phyloP scores from a whole-genome alignment of 352 stramenopile genomes.

The Pythium sp. region DNA sequence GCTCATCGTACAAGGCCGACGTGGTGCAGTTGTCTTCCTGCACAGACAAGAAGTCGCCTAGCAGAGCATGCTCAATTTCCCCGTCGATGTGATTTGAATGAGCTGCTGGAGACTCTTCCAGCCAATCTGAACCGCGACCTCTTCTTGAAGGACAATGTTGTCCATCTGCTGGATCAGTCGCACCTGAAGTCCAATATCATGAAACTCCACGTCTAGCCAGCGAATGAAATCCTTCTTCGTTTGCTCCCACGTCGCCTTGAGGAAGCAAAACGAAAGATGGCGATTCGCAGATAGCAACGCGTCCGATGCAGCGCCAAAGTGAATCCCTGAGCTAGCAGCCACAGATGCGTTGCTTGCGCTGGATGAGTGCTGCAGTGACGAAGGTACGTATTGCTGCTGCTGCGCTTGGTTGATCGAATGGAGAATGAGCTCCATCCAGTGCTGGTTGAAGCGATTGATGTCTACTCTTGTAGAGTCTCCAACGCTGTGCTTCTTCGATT shows the following conservation, averaged over 20 bases:
- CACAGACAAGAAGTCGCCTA: slow-evolving; percentile 7
- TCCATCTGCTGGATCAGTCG: slow-evolving; percentile 52
- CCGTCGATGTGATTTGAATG: slow-evolving; percentile 32
- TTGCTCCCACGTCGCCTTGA: slow-evolving; percentile 37
- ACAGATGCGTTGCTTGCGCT: background rate
- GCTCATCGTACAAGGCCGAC: slow-evolving; percentile 44
- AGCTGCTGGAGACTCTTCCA: slow-evolving; percentile 43
- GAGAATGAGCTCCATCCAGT: slow-evolving; percentile 32
- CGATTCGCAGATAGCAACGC: slow-evolving; percentile 25
- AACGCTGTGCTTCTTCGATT: background rate
- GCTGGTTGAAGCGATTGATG: slow-evolving; percentile 23
- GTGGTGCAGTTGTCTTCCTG: slow-evolving; percentile 16
- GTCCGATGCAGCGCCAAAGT: slow-evolving; percentile 36
- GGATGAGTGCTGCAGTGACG: slow-evolving; percentile 3
- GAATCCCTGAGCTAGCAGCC: slow-evolving; percentile 17
- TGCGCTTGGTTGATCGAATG: slow-evolving; percentile 35
- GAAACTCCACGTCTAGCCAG: slow-evolving; percentile 30
- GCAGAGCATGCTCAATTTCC: background rate
- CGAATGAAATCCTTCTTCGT: slow-evolving; percentile 45
- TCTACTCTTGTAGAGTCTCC: slow-evolving; percentile 11
- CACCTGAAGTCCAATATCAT: slow-evolving; percentile 43
- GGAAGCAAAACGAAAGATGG: slow-evolving; percentile 32
- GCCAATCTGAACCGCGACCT: slow-evolving; percentile 9
- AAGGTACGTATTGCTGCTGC: slow-evolving; percentile 28
- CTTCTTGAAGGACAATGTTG: slow-evolving; percentile 12